These are phyloP conservation scores for Colletotrichum chrysophilum DNA, from an alignment of 2,329 filamentous ascomycete genomes.

Conservation along the genomic window DNA sequence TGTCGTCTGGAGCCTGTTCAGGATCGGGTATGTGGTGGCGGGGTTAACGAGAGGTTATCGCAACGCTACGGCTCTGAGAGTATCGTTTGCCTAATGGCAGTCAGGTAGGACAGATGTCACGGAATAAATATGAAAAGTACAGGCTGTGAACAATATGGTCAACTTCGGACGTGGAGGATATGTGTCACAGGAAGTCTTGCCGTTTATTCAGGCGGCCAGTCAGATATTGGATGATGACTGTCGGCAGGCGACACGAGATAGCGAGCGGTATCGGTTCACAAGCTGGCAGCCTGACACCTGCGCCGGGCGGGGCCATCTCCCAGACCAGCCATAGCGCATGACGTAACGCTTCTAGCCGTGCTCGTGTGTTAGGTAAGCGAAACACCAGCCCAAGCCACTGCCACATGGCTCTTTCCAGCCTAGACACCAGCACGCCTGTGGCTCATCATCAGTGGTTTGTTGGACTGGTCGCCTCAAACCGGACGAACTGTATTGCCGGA, in stretches of 20 bases:
- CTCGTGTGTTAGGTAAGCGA: background rate
- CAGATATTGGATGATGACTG: background rate
- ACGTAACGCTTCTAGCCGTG: background rate
- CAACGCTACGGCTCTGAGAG: background rate
- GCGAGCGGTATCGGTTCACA: background rate
- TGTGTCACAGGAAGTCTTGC: background rate
- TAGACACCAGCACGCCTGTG: background rate
- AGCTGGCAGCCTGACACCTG: background rate
- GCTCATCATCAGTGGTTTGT: background rate
- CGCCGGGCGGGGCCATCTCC: background rate
- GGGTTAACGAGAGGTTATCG: background rate
- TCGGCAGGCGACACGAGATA: background rate
- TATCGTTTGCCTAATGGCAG: background rate
- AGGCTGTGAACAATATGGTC: background rate
- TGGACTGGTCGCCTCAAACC: background rate
- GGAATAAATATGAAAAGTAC: background rate
- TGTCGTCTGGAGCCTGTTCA: constrained; percentile 21
- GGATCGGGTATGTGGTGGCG: background rate
- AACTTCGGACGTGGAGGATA: background rate
- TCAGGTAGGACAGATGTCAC: no score
- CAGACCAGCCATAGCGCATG: background rate
- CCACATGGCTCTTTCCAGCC: background rate
- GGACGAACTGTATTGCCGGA: background rate
- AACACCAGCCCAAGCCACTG: background rate
- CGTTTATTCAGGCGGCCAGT: background rate